Evolutionary conservation across 106 monocot genomes (phyloP).

Genomic region (Platanthera zijinensis): DNA sequence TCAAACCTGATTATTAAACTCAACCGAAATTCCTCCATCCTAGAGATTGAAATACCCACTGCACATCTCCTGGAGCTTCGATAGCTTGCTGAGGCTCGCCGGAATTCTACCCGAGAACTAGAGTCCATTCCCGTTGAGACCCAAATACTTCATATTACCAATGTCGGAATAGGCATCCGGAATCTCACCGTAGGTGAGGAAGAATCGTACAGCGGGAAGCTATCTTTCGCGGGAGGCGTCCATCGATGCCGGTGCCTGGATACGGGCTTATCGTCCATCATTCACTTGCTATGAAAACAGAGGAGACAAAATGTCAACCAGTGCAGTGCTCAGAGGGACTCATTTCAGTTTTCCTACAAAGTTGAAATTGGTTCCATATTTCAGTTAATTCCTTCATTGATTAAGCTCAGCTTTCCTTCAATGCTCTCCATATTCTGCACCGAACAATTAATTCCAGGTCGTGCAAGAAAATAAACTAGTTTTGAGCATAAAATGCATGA

Average conservation of each 20-base stretch:
- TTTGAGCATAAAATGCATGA: no score
- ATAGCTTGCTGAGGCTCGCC: conserved; percentile 25
- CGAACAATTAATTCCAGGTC: no score
- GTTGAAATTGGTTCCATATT: no score
- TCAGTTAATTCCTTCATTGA: no score
- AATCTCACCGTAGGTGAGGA: conserved; percentile 33
- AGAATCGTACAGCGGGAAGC: conserved; percentile 9
- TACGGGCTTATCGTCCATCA: no score
- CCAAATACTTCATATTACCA: conserved; percentile 49
- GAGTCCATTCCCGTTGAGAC: conserved; percentile 57
- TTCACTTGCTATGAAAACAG: no score
- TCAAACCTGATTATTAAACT: conserved; percentile 10
- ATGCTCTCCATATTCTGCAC: no score
- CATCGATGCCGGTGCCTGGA: conserved; percentile 19
- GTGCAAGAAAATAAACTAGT: no score
- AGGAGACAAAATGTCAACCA: no score
- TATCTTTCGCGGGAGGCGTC: conserved; percentile 39
- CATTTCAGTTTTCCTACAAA: no score
- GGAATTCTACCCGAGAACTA: conserved; percentile 39
- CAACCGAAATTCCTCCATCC: conserved; percentile 60
- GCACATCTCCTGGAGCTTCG: conserved; percentile 40
- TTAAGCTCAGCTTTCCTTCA: no score
- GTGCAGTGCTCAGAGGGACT: no score
- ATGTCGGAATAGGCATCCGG: conserved; percentile 36
- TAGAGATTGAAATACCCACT: conserved; percentile 68